phyloP scores from a whole-genome alignment of 1,284 basidiomycete genomes.

The Neonothopanus nambi region DNA sequence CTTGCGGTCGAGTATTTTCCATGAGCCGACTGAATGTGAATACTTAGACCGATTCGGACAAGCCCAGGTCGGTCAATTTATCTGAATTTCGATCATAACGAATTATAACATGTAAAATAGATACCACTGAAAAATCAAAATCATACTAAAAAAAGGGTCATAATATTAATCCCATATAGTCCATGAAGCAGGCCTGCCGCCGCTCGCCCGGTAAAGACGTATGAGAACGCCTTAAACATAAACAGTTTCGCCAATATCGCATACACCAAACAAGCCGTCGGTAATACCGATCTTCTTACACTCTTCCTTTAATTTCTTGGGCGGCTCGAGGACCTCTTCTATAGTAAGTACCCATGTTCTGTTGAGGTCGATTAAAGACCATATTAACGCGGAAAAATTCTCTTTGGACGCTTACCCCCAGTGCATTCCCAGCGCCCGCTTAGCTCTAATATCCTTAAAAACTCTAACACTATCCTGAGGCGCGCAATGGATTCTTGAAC shows the following conservation, averaged over 20 bases:
- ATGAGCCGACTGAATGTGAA: no score
- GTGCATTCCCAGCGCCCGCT: slow-evolving; percentile 53
- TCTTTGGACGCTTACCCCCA: slow-evolving; percentile 43
- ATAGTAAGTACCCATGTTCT: slow-evolving; percentile 40
- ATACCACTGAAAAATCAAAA: no score
- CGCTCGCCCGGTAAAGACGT: no score
- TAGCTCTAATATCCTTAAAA: slow-evolving; percentile 49
- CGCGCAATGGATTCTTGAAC: slow-evolving; percentile 48
- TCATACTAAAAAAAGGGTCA: no score
- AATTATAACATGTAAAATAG: no score
- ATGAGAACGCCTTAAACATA: no score
- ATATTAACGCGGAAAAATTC: background rate
- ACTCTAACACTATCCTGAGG: slow-evolving; percentile 53
- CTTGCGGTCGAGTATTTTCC: no score
- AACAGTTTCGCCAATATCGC: slow-evolving; percentile 9
- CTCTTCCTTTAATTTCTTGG: slow-evolving; percentile 40
- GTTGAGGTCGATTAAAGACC: background rate
- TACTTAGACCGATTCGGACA: no score
- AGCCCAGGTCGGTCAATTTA: no score
- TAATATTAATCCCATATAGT: no score
- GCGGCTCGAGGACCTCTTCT: slow-evolving; percentile 53
- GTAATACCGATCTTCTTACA: slow-evolving; percentile 39
- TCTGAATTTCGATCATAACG: no score
- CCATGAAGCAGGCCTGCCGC: no score
- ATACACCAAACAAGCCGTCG: slow-evolving; percentile 39